phyloP scores from a whole-genome alignment of 768 basidiomycete species.

The Pulveroboletus frians region DNA sequence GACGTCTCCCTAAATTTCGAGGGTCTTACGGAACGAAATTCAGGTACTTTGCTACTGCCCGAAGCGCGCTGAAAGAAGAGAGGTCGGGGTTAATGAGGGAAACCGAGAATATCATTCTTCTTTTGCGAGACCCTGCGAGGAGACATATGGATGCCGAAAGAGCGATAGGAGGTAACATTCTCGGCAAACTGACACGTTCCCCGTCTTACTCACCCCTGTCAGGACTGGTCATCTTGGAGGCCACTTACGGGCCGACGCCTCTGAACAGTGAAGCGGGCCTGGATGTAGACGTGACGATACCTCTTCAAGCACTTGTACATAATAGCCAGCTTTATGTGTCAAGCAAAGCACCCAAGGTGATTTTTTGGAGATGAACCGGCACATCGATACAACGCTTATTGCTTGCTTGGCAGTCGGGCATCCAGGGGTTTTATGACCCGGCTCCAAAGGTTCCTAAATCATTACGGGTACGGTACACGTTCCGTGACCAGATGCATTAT shows the following conservation, averaged over 20 bases:
- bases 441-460: conserved; percentile 67
- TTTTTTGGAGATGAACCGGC: background rate
- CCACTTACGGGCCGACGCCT: conserved; percentile 61
- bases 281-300: conserved; percentile 70
- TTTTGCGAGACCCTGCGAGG: conserved; percentile 66
- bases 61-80: conserved; percentile 58
- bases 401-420: conserved; percentile 43
- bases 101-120: conserved; percentile 52
- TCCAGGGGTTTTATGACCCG: conserved; percentile 89
- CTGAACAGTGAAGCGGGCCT: conserved; percentile 50
- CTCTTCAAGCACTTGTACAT: conserved; percentile 76
- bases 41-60: conserved; percentile 65
- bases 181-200: conserved; percentile 1
- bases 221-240: conserved; percentile 77
- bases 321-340: conserved; percentile 77
- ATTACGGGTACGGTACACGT: conserved; percentile 69
- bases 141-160: conserved; percentile 61
- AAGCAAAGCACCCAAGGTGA: conserved; percentile 69
- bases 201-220: conserved; percentile 14
- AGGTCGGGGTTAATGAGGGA: conserved; percentile 58
- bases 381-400: conserved; percentile 1
- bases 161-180: conserved; percentile 54
- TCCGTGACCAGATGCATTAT: conserved; percentile 68
- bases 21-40: conserved; percentile 15
- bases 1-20: conserved; percentile 5